These are phyloP conservation scores for Podospora fimiseda DNA, from an alignment of 495 filamentous ascomycete species.

Conservation along the genomic window DNA sequence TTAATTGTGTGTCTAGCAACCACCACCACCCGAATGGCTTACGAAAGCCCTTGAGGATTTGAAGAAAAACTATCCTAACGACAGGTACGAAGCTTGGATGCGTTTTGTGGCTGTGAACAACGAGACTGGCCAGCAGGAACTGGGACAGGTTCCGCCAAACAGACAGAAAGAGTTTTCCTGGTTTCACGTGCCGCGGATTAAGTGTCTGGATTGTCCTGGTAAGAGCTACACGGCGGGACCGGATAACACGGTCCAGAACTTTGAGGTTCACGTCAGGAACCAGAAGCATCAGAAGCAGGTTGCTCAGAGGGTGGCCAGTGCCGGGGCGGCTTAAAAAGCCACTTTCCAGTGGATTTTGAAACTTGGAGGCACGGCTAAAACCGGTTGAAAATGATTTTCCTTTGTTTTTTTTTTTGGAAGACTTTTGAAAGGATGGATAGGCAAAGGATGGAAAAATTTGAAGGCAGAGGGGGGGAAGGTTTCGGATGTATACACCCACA, in stretches of 20 bases:
- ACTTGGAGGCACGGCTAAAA: too few relatives aligned
- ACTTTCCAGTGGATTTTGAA: too few relatives aligned
- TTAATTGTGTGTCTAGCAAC: slow-evolving; percentile 44
- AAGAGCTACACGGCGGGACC: slow-evolving; percentile 89
- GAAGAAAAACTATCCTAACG: slow-evolving; percentile 58
- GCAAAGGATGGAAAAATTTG: too few relatives aligned
- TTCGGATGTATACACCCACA: too few relatives aligned
- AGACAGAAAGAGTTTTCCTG: slow-evolving; percentile 54
- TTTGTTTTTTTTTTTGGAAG: too few relatives aligned
- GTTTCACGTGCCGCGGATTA: slow-evolving; percentile 75
- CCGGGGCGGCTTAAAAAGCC: too few relatives aligned
- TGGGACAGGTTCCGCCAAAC: slow-evolving; percentile 40
- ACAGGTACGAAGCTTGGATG: slow-evolving; percentile 83
- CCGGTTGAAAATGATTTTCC: too few relatives aligned
- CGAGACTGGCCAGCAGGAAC: slow-evolving; percentile 50
- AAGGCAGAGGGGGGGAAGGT: too few relatives aligned
- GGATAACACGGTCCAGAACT: slow-evolving; percentile 75
- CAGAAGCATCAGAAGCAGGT: slow-evolving; percentile 69
- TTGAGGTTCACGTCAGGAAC: slow-evolving; percentile 84
- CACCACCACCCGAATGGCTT: slow-evolving; percentile 79
- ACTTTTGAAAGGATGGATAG: too few relatives aligned
- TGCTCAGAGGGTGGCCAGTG: slow-evolving; percentile 12
- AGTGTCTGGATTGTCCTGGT: slow-evolving; percentile 85
- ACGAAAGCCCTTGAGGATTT: slow-evolving; percentile 56
- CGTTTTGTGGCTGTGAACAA: slow-evolving; percentile 71